A percentile compares a stretch with the other conserved stretches of the same genome.
These are phyloP conservation scores for Sarcodon sp. DNA, from an alignment of 768 basidiomycete genomes.

Conservation along the genomic window DNA sequence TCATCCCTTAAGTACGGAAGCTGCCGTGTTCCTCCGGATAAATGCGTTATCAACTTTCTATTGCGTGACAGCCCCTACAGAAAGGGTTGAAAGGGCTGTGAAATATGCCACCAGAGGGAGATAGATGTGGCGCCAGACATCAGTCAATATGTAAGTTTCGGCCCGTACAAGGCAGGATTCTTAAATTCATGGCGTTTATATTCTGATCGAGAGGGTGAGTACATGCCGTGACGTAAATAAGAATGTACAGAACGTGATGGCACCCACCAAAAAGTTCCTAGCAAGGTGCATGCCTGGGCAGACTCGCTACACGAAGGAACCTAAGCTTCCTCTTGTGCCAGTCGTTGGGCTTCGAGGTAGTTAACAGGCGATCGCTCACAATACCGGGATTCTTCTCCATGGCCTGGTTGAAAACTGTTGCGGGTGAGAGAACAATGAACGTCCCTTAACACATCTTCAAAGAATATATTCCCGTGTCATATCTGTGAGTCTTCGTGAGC, in stretches of 20 bases:
- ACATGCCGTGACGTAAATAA: no score
- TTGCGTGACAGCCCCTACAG: no score
- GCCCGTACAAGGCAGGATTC: no score
- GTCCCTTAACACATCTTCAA: constrained; percentile 12
- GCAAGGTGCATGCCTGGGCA: not conserved
- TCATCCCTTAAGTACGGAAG: no score
- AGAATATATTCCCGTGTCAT: constrained; percentile 16
- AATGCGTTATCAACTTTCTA: no score
- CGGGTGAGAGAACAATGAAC: constrained; percentile 12
- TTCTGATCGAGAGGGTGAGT: not conserved
- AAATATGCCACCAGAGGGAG: no score
- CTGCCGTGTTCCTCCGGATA: no score
- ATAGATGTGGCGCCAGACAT: no score
- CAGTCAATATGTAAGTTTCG: no score
- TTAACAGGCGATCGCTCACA: constrained; percentile 13
- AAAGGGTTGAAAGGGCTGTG: no score
- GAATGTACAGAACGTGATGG: not conserved
- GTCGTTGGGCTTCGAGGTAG: no score
- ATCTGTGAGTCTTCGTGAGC: constrained; percentile 15
- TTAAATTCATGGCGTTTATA: not conserved
- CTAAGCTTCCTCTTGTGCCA: no score
- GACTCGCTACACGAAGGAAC: not conserved
- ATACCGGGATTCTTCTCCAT: constrained; percentile 14
- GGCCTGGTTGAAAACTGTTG: constrained; percentile 12
- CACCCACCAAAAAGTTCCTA: not conserved